Percentiles rank a stretch among this genome's conserved stretches.
phyloP scores from a whole-genome alignment of 192 early-diverging fungal genomes.

The Piromyces sp. region DNA sequence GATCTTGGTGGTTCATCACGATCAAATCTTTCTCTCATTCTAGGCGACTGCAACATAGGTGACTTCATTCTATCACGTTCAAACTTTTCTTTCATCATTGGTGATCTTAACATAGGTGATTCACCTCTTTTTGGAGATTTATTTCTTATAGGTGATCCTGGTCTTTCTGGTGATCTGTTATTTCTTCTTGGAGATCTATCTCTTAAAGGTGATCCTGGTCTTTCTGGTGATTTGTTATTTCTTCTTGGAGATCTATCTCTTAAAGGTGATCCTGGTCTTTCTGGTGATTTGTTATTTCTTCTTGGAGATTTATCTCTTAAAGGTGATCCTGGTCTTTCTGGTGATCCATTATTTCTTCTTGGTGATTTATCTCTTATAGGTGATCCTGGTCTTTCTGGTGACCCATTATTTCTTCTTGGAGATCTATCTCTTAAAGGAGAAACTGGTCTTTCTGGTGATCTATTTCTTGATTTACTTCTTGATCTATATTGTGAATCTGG shows the following conservation, averaged over 20 bases:
- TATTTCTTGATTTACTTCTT: background rate
- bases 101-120: too few species aligned
- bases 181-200: too few species aligned
- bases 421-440: background rate
- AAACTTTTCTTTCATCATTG: too few species aligned
- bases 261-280: background rate
- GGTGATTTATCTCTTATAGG: background rate
- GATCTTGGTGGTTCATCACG: too few species aligned
- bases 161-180: background rate
- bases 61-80: too few species aligned
- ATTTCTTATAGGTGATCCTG: background rate
- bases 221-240: background rate
- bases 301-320: background rate
- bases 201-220: background rate
- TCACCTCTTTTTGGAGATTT: background rate
- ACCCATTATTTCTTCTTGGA: background rate
- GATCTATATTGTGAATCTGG: background rate
- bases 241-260: background rate
- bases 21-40: too few species aligned
- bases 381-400: background rate
- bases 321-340: background rate
- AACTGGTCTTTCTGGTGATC: background rate
- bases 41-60: too few species aligned
- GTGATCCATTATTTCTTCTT: background rate
- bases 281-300: background rate